Percentiles rank a stretch among this genome's conserved stretches.
Conservation (phyloP, 2,329 filamentous ascomycete species). For the Cladosporium sp. region DNA sequence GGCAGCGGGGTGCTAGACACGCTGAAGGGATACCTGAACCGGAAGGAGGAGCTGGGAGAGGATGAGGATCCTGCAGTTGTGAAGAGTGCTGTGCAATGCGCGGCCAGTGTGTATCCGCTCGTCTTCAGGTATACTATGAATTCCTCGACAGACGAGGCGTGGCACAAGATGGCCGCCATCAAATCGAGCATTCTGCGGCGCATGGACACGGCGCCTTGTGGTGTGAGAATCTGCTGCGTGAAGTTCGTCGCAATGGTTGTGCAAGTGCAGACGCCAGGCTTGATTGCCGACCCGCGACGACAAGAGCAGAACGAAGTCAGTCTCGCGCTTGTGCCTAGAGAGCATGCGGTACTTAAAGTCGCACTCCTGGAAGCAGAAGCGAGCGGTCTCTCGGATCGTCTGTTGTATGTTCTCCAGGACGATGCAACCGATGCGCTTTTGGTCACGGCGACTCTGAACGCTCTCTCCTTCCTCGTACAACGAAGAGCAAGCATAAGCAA, state of each 20-base stretch:
- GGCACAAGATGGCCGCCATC: constrained; percentile 85
- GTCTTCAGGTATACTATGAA: constrained; percentile 90
- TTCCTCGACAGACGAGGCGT: constrained; percentile 80
- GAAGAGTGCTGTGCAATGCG: constrained; percentile 82
- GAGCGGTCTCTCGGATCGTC: constrained; percentile 82
- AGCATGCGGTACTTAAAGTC: constrained; percentile 76
- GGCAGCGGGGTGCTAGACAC: constrained; percentile 74
- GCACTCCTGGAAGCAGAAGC: constrained; percentile 89
- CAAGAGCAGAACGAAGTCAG: constrained; percentile 79
- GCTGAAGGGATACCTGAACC: constrained; percentile 53
- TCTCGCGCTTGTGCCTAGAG: constrained; percentile 77
- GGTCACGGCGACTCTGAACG: constrained; percentile 89
- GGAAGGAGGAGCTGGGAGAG: constrained; percentile 51
- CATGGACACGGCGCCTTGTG: constrained; percentile 77
- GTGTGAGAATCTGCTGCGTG: constrained; percentile 89
- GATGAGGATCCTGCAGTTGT: constrained; percentile 77
- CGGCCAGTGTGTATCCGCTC: constrained; percentile 89
- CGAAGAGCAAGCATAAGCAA: constrained; percentile 76
- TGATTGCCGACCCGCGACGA: constrained; percentile 80
- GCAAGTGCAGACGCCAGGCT: constrained; percentile 83
- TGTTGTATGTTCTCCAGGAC: constrained; percentile 83
- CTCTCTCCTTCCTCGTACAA: constrained; percentile 78
- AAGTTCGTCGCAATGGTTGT: constrained; percentile 96
- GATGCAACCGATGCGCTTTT: constrained; percentile 79
- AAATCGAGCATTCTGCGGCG: constrained; percentile 85